A percentile compares a stretch with the other conserved stretches of the same genome.
Conservation (phyloP, 306 rosid species). For the Corylus avellana region DNA sequence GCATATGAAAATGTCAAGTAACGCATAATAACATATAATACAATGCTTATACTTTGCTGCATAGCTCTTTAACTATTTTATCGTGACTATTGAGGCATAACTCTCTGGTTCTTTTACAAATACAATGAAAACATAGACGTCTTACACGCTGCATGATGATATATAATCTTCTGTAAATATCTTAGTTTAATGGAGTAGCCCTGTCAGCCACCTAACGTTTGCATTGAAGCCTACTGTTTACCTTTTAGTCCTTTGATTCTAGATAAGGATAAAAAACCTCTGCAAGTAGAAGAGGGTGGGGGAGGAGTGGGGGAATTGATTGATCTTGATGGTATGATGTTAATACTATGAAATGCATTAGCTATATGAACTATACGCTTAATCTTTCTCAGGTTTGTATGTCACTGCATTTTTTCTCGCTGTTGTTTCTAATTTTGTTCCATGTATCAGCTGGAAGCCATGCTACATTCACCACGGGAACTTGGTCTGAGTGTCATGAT, state of each 20-base stretch:
- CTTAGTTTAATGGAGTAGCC: not conserved
- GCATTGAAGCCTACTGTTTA: not conserved
- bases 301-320: not conserved
- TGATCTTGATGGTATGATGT: not conserved
- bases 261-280: not conserved
- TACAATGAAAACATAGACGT: not conserved
- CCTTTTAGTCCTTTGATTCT: not conserved
- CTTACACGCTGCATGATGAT: not conserved
- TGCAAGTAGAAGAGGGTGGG: too few species aligned
- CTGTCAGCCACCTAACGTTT: not conserved
- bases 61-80: not conserved
- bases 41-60: not conserved
- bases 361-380: not conserved
- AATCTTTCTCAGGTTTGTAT: not conserved
- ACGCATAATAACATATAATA: not conserved
- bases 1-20: not conserved
- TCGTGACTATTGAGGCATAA: not conserved
- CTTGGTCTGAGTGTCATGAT: conserved; percentile 83
- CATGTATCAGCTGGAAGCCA: conserved; percentile 52
- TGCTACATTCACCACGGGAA: conserved; percentile 75
- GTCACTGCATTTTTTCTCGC: not conserved
- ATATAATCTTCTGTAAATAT: not conserved
- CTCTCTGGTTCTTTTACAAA: not conserved
- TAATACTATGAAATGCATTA: not conserved
- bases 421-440: conserved; percentile 26